Evolutionary conservation across 2,329 filamentous ascomycete species (phyloP).

Genomic region (Sphaerulina vaccinii): DNA sequence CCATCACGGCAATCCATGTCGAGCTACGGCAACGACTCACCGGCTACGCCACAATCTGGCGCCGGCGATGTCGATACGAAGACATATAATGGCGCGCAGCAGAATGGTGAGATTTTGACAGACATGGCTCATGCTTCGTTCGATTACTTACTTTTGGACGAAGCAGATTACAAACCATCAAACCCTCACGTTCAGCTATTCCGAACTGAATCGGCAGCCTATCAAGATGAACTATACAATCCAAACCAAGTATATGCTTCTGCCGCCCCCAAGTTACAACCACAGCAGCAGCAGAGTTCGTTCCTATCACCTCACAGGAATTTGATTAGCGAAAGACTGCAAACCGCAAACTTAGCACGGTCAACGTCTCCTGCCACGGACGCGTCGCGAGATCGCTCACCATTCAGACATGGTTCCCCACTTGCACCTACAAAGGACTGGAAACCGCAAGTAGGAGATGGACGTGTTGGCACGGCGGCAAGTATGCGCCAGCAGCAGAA

Average conservation of each 20-base stretch:
- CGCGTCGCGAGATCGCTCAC: conserved; percentile 68
- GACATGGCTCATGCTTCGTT: conserved; percentile 40
- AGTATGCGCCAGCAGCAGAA: conserved; percentile 62
- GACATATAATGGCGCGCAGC: conserved; percentile 49
- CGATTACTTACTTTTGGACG: conserved; percentile 65
- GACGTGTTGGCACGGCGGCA: conserved; percentile 55
- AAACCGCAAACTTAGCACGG: conserved; percentile 72
- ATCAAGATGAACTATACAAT: conserved; percentile 80
- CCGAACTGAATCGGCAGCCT: conserved; percentile 81
- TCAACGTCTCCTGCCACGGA: conserved; percentile 56
- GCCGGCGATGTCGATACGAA: conserved; percentile 56
- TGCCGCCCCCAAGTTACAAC: conserved; percentile 48
- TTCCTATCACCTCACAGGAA: conserved; percentile 53
- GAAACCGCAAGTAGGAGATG: conserved; percentile 38
- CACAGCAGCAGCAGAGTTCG: conserved; percentile 13
- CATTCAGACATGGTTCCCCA: conserved; percentile 68
- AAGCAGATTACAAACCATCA: conserved; percentile 50
- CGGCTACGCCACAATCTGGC: conserved; percentile 56
- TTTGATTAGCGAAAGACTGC: conserved; percentile 72
- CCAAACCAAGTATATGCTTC: conserved; percentile 61
- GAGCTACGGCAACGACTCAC: conserved; percentile 60
- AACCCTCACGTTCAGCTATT: conserved; percentile 68
- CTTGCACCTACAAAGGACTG: conserved; percentile 48
- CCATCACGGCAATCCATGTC: conserved; percentile 60
- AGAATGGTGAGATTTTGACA: conserved; percentile 52